phyloP scores from a whole-genome alignment of 106 monocot genomes.

The Posidonia australis region DNA sequence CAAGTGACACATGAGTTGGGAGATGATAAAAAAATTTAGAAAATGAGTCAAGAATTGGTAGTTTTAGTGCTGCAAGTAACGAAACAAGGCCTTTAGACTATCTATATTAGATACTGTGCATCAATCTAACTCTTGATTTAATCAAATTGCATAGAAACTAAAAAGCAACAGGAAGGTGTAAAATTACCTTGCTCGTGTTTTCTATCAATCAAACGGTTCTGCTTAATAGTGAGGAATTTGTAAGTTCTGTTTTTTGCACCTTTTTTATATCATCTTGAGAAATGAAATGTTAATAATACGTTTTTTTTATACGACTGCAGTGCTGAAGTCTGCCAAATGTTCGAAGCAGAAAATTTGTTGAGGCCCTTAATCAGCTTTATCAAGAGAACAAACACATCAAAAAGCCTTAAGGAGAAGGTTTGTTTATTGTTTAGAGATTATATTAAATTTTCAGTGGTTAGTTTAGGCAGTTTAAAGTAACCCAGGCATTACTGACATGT shows the following conservation, averaged over 20 bases:
- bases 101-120: no score
- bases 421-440: no score
- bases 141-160: no score
- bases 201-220: no score
- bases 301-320: conserved; percentile 19
- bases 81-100: no score
- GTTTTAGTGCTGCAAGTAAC: no score
- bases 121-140: no score
- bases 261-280: no score
- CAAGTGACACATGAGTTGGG: background rate
- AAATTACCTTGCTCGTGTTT: no score
- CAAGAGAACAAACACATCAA: conserved; percentile 29
- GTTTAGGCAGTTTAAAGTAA: background rate
- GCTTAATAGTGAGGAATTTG: no score
- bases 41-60: background rate
- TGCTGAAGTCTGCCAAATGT: conserved; percentile 31
- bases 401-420: conserved; percentile 55
- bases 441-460: background rate
- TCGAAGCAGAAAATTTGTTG: conserved; percentile 46
- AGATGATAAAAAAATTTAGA: background rate
- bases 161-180: no score
- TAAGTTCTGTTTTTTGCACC: no score
- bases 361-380: conserved; percentile 36
- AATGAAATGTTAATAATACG: background rate
- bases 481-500: background rate